Base-by-base conservation (phyloP, 139 green algal genomes). In the Asterochloris sp. region DNA sequence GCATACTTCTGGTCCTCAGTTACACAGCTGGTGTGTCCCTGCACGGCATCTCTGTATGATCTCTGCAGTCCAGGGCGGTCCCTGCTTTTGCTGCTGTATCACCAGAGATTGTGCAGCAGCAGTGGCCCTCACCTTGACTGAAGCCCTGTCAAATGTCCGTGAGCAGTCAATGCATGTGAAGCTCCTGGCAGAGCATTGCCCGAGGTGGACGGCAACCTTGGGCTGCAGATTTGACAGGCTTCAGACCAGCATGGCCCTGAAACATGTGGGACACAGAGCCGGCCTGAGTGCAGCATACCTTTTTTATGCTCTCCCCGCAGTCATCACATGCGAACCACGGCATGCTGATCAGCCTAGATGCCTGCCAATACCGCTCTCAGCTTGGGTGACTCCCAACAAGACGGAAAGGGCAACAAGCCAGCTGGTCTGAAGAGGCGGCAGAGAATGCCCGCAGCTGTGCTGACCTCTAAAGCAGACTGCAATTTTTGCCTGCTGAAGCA, bases 1-100 rank as follows among this genome's bases (percentile, higher is more conserved):
- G 93, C 92, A 78, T 98, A 98, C 88, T 98, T 98, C n/a, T 98
- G 90, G 62, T 96, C 91, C 85, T 98, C 96, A 0, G 93, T 96
- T 1, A 98, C 95, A 80, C 95, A 98, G 0, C 61, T 83, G 17
- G 81, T 94, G 88, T 98, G 95, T 27, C 66, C 60, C 88, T 95
- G 86, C 69, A 87, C 12, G 23, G 73, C 62, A 69, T 24, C n/a
- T n/a, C n/a, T n/a, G n/a, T n/a, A n/a, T n/a, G n/a, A n/a, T n/a
- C n/a, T n/a, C n/a, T n/a, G n/a, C n/a, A n/a, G n/a, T n/a, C 13
- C 47, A 15, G 61, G 26, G 28, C 19, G 23, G 60, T 68, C 21
- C 21, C 16, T 9, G 10, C 24, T 11, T 71, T 47, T 26, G 24
- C 13, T 61, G 12, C 23, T 14, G 27, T 63, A 26, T n/a, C 26